Base-by-base conservation (phyloP, 495 filamentous ascomycete species). In the Aspergillus campestris region DNA sequence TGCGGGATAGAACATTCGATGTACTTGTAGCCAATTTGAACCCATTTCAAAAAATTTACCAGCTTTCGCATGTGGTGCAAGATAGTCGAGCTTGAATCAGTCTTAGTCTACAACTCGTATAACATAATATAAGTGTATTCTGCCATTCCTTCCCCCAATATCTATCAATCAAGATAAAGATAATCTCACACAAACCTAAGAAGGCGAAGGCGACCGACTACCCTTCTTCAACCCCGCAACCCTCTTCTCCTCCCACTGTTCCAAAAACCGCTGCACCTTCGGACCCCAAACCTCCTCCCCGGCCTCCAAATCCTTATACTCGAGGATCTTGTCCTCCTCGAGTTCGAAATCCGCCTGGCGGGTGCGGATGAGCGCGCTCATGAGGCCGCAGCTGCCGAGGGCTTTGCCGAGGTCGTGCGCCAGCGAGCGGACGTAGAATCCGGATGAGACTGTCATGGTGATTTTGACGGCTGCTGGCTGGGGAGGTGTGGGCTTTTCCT, bases 401-500 rank as follows among this genome's bases (percentile, higher is more conserved):
- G 89, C 86, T 52, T 81, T 75, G 12, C 92, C 92, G 28, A 99
- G 73, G 55, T 99, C 94, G 55, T 97, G 89, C 44, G 87, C 86
- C 35, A 99, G 74, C 31, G 84, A 90, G 44, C 92, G 86, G 34
- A 99, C 92, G 65, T 99, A 99, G 73, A 97, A 99, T 34, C 92
- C 92, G 4, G 89, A 95, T 5, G 89, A 83, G 34, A 95, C 92
- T 1, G 85, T 94, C 86, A 99, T 88, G 44, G 81, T 79, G 40
- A 99, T 77, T 59, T 77, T 85, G 34, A 80, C 82, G 7, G 89
- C 90, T 2, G 88, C 79, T 7, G 84, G 80, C 7, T 44, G 67
- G 14, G 58, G 51, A 13, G 51, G 49, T 12, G 18, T 1, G 12
- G 39, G 18, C 11, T 34, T 33, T 15, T 28, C 53, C 37, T 65